Base-by-base conservation (phyloP, 495 filamentous ascomycete species). In the Hypoxylon cercidicola region DNA sequence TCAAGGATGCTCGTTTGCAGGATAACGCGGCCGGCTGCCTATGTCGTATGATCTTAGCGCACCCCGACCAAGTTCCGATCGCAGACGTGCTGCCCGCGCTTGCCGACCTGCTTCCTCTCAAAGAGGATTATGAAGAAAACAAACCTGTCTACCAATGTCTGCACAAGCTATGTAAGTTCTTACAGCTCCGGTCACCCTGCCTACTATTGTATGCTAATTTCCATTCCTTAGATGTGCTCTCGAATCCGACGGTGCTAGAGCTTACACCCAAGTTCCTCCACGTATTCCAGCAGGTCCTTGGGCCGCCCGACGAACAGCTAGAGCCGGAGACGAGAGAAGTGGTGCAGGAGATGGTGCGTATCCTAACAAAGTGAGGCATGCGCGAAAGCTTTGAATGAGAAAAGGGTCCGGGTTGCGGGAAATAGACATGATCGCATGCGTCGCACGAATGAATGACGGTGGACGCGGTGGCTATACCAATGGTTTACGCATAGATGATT, bases 101-200 rank as follows among this genome's bases (percentile, higher is more conserved):
- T 40, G 85, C 95, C 16, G 82, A 81, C 52, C 82, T 95, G 11
- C 82, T 99, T 44, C 95, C 95, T 21, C 79, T 98, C 68, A 93
- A 90, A 79, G 93, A 97, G 68, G 95, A 99, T 75, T 98, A 85
- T 64, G 93, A 97, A 76, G 95, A 99, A 85, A 98, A 99, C 79
- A 89, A 91, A 61, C 91, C 94, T 10, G 86, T 98, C 34, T 99
- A 88, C 78, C 83, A 88, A 67, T 93, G 91, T 86, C 85, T 99
- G 70, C 88, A 91, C 73, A 86, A 90, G 74, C 82, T 98, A 55
- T 97, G 89, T 92, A 82, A 82, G 90, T 85, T 37, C 2, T 10
- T 19, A n/a, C 4, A 5, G 13, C 32, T 7, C 8, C 15, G 15
- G 18, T 40, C 37, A 4, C 37, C 15, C 15, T 4, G 4, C 15